Conservation (phyloP, 2,329 filamentous ascomycete species). For the Cadophora sp. region DNA sequence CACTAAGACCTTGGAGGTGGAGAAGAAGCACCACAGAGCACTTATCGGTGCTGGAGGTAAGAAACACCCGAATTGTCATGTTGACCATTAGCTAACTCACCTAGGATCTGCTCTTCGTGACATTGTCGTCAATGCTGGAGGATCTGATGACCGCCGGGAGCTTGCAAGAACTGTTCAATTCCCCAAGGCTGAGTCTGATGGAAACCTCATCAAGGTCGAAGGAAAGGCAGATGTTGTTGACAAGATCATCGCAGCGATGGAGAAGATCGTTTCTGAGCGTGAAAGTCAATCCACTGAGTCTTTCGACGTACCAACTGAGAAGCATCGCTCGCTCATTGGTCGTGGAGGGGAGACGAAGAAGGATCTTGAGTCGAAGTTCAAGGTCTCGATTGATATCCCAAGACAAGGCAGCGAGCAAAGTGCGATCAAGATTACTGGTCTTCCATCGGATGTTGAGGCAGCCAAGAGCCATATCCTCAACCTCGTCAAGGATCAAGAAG, state of each 20-base stretch:
- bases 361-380: slow-evolving; percentile 84
- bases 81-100: slow-evolving; percentile 25
- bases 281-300: slow-evolving; percentile 81
- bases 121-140: slow-evolving; percentile 87
- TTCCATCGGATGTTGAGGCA: slow-evolving; percentile 78
- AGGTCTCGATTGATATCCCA: slow-evolving; percentile 87
- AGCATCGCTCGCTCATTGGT: slow-evolving; percentile 91
- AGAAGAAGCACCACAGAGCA: slow-evolving; percentile 89
- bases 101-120: slow-evolving; percentile 84
- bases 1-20: slow-evolving; percentile 83
- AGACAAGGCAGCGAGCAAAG: slow-evolving; percentile 85
- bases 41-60: slow-evolving; percentile 89
- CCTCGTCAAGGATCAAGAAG: slow-evolving; percentile 84
- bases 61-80: slow-evolving; percentile 45
- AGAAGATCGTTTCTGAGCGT: slow-evolving; percentile 81
- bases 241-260: slow-evolving; percentile 83
- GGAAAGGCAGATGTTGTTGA: slow-evolving; percentile 85
- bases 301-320: slow-evolving; percentile 84
- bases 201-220: slow-evolving; percentile 86
- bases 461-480: slow-evolving; percentile 85
- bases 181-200: slow-evolving; percentile 84
- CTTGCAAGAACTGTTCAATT: slow-evolving; percentile 93
- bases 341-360: slow-evolving; percentile 88
- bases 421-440: slow-evolving; percentile 84
- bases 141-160: slow-evolving; percentile 83